Percentiles rank a stretch among this genome's conserved stretches.
Evolutionary conservation across 331 rosid genomes (phyloP).

Genomic region (Phaseolus coccineus): DNA sequence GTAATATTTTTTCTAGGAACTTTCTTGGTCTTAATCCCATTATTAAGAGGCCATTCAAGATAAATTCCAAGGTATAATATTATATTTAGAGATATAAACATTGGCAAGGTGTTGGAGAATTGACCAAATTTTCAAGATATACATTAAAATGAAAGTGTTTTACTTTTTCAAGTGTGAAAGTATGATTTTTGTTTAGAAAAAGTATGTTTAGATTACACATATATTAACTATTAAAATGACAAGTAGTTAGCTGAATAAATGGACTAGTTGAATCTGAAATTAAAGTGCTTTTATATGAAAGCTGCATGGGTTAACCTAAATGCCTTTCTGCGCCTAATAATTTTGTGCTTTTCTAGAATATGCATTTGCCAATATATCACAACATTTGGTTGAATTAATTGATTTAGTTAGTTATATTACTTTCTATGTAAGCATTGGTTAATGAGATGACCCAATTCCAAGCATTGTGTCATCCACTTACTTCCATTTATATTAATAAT

Average conservation of each 20-base stretch:
- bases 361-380: conserved; percentile 32
- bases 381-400: conserved; percentile 1
- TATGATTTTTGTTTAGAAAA: neutral
- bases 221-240: conserved; percentile 8
- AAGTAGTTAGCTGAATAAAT: conserved; percentile 30
- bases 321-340: conserved; percentile 41
- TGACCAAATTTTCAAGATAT: neutral
- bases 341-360: neutral
- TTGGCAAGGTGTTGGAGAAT: neutral
- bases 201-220: conserved; percentile 4
- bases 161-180: too few species aligned
- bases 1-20: neutral
- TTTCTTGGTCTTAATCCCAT: neutral
- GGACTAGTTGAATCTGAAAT: neutral
- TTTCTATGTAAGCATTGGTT: conserved; percentile 25
- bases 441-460: conserved; percentile 12
- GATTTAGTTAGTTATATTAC: conserved; percentile 35
- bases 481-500: neutral
- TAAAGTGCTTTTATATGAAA: conserved; percentile 32
- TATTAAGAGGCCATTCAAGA: neutral
- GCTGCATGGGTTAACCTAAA: conserved; percentile 20
- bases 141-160: neutral
- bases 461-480: conserved; percentile 34
- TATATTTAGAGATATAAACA: neutral
- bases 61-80: neutral